Percentiles rank a stretch among this genome's conserved stretches.
These are phyloP conservation scores for Thalassiosira ordinaria DNA, from an alignment of 352 stramenopile genomes.

Conservation along the genomic window DNA sequence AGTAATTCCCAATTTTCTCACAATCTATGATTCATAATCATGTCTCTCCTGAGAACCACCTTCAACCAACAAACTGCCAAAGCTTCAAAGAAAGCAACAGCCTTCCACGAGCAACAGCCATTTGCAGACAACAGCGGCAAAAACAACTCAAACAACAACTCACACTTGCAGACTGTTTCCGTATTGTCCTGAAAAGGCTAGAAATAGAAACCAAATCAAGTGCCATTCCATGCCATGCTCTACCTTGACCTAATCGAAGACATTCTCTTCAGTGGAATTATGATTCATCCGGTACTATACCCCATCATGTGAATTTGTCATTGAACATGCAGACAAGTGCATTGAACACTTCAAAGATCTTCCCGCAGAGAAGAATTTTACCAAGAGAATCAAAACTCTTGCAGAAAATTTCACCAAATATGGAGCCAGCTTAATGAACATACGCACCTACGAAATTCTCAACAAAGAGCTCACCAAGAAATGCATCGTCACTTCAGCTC, in stretches of 20 bases:
- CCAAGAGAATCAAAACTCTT: not conserved
- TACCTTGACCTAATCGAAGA: not conserved
- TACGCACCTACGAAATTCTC: not conserved
- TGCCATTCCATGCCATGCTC: not conserved
- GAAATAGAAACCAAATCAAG: too few species aligned
- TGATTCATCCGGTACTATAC: not conserved
- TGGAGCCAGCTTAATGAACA: not conserved
- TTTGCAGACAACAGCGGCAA: too few species aligned
- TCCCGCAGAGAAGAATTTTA: slow-evolving; percentile 10
- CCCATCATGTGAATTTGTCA: slow-evolving; percentile 20
- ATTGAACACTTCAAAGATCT: not conserved
- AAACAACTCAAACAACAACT: too few species aligned
- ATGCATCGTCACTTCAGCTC: not conserved
- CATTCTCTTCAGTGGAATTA: not conserved
- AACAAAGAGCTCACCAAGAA: slow-evolving; percentile 10
- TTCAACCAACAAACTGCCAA: too few species aligned
- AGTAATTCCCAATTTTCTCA: too few species aligned
- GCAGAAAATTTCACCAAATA: not conserved
- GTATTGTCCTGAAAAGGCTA: too few species aligned
- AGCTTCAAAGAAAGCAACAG: too few species aligned
- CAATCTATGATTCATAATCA: too few species aligned
- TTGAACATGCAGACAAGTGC: slow-evolving; percentile 28
- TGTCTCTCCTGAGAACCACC: too few species aligned
- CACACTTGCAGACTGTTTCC: too few species aligned
- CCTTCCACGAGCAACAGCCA: too few species aligned